Evolutionary conservation across 192 early-diverging fungal genomes (phyloP), one percentile per base, ranked within the genome.

Genomic region (Linnemannia exigua): DNA sequence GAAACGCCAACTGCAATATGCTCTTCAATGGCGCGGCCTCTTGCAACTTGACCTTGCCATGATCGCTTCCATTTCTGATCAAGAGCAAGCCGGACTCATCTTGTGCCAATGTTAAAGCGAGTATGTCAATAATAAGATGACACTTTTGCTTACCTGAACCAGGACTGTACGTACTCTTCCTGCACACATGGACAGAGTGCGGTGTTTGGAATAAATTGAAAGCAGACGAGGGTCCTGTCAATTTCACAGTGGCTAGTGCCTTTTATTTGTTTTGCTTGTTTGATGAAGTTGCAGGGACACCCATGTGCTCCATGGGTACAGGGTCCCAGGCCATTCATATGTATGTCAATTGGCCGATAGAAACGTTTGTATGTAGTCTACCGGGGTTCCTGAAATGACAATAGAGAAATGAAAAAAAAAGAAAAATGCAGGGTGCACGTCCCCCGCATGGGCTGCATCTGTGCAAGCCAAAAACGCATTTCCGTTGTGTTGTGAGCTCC

Each of bases 351-450:
- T 58, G n/a, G n/a, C n/a, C n/a, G n/a, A n/a, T n/a, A n/a, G 52
- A n/a, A 63, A 15, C 11, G 58, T 3, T n/a, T 12, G 28, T 14
- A 31, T 2, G n/a, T n/a, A n/a, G n/a, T n/a, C n/a, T n/a, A n/a
- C n/a, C 17, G 5, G 19, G 68, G 22, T 70, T 38, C 37, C 19
- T 41, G 38, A 70, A 36, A 70, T 70, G 5, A n/a, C n/a, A n/a
- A n/a, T n/a, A n/a, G n/a, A n/a, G n/a, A n/a, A 38, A 70, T 22
- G 68, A 25, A 54, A 16, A 28, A 31, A 31, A 31, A 63, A 28
- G 52, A 63, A 63, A 63, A 63, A 63, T 63, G 58, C 58, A 63
- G 15, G 58, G 58, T 63, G 58, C 58, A 63, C 58, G 58, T 63
- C 28, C 58, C 58, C 12, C 28, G 28, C 58, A 31, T 63, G n/a